These are phyloP conservation scores for Parasarocladium wereldwijsianum DNA, from an alignment of 2,329 filamentous ascomycete genomes.

Conservation along the genomic window DNA sequence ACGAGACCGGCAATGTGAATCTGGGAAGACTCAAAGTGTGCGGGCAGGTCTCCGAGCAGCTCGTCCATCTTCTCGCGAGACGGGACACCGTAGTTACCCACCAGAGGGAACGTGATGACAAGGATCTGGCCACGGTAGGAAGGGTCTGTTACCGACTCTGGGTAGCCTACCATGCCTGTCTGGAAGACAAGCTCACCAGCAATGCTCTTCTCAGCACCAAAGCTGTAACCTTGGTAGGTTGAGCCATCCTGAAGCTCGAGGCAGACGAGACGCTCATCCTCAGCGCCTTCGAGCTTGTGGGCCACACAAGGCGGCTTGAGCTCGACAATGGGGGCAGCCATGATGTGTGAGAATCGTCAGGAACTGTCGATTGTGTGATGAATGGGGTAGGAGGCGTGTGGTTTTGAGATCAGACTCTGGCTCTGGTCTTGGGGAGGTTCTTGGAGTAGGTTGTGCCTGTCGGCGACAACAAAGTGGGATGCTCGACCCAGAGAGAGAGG, in stretches of 20 bases:
- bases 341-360: no score
- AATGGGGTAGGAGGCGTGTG: no score
- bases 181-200: conserved; percentile 98
- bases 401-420: no score
- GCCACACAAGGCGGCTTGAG: conserved; percentile 43
- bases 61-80: conserved; percentile 73
- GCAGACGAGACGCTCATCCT: conserved; percentile 53
- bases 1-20: conserved; percentile 92
- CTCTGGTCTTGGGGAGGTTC: no score
- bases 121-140: conserved; percentile 88
- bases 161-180: conserved; percentile 98
- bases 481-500: no score
- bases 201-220: conserved; percentile 86
- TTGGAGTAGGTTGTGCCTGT: no score
- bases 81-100: conserved; percentile 96
- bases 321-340: conserved; percentile 12
- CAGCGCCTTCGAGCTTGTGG: conserved; percentile 34
- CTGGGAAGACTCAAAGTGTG: conserved; percentile 81
- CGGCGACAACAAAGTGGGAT: no score
- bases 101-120: conserved; percentile 87
- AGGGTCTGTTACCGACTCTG: conserved; percentile 80
- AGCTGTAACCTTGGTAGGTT: conserved; percentile 88
- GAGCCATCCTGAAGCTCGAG: conserved; percentile 89
- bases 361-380: no score
- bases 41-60: conserved; percentile 71